A percentile compares a stretch with the other conserved stretches of the same genome.
Conservation (phyloP, 768 basidiomycete genomes). For the Pluteus cervinus region DNA sequence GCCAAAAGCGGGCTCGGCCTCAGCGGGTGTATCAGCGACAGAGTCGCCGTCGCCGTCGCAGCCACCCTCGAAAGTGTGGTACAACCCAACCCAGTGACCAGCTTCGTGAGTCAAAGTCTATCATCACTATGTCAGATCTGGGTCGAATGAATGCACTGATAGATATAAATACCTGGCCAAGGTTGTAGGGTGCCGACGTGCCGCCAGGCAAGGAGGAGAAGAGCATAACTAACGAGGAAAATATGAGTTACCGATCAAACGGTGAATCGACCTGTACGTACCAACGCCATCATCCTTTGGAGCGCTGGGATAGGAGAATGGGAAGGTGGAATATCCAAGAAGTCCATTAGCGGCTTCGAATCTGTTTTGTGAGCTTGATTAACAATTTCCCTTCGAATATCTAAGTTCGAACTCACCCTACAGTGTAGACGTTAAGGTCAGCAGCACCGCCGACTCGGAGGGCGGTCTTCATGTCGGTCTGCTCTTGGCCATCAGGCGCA, state of each 20-base stretch:
- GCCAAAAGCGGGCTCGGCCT: conserved; percentile 12
- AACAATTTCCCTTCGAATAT: not conserved
- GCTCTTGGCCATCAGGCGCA: conserved; percentile 24
- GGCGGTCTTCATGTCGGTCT: not conserved
- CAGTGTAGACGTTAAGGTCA: not conserved
- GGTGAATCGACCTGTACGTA: too few species aligned
- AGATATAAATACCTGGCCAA: too few species aligned
- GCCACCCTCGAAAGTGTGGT: conserved; percentile 30
- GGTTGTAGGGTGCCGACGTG: conserved; percentile 7
- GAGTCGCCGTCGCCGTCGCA: conserved; percentile 16
- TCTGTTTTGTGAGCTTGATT: too few species aligned
- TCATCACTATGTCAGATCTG: too few species aligned
- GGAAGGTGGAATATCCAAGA: conserved; percentile 41
- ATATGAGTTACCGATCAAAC: too few species aligned
- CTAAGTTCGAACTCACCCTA: not conserved
- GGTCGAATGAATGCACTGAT: too few species aligned
- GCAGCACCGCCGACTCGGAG: not conserved
- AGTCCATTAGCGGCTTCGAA: conserved; percentile 24
- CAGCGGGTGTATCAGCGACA: conserved; percentile 19
- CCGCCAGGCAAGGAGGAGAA: conserved; percentile 28
- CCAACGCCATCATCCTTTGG: conserved; percentile 35
- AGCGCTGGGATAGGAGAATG: conserved; percentile 20
- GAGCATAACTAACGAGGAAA: too few species aligned
- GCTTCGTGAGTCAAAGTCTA: conserved; percentile 30
- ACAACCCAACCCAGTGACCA: conserved; percentile 34